Evolutionary conservation across 1,284 basidiomycete genomes (phyloP).

Genomic region (Kalmanozyma brasiliensis): DNA sequence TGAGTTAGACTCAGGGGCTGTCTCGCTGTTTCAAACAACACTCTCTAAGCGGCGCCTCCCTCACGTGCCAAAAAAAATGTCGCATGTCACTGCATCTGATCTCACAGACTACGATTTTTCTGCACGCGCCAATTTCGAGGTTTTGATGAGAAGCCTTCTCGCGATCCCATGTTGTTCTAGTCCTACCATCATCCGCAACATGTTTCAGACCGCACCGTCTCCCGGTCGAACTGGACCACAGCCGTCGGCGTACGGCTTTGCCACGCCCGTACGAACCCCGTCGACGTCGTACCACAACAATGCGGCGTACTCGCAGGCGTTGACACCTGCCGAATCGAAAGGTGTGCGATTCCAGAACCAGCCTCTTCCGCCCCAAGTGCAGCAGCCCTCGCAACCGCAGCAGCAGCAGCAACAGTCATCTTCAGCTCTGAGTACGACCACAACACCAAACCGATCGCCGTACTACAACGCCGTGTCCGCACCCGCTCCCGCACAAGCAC

Average conservation of each 20-base stretch:
- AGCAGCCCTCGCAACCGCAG: constrained; percentile 11
- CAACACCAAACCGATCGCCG: constrained; percentile 18
- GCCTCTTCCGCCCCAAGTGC: constrained; percentile 22
- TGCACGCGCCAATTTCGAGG: constrained; percentile 7
- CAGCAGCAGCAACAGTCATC: constrained; percentile 2
- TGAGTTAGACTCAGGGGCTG: constrained; percentile 18
- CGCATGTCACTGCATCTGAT: too few species aligned
- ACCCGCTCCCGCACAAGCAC: constrained; percentile 7
- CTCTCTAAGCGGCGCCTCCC: constrained; percentile 1
- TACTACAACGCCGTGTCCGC: constrained; percentile 15
- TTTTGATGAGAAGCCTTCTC: too few species aligned
- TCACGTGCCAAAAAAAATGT: too few species aligned
- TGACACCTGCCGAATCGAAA: constrained; percentile 24
- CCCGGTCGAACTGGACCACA: constrained; percentile 4
- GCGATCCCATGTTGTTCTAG: too few species aligned
- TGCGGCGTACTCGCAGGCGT: constrained; percentile 20
- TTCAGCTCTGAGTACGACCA: background rate
- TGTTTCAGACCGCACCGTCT: constrained; percentile 14
- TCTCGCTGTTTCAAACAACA: background rate
- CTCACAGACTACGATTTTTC: constrained; percentile 2
- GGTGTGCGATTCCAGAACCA: constrained; percentile 40
- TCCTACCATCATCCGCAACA: constrained; percentile 2
- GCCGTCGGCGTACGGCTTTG: constrained; percentile 19
- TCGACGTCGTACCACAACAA: constrained; percentile 18
- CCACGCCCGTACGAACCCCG: constrained; percentile 27